Percentiles rank a stretch among this genome's conserved stretches.
Conservation (phyloP, 2,329 filamentous ascomycete genomes). For the Pseudogymnoascus sp. region DNA sequence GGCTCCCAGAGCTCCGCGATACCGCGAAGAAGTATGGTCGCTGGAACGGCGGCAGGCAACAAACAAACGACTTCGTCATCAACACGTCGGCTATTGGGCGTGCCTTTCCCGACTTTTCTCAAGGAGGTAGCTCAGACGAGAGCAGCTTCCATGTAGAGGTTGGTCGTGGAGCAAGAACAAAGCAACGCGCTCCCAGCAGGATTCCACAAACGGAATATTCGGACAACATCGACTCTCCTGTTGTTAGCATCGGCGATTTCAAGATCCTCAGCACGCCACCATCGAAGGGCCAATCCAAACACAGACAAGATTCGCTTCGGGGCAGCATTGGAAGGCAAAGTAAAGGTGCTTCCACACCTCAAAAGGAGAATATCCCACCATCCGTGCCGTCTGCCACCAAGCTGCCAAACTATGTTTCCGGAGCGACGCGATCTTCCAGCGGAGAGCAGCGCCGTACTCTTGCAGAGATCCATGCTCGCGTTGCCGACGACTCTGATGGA, state of each 20-base stretch:
- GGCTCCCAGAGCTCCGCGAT: slow-evolving; percentile 25
- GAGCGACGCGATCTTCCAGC: slow-evolving; percentile 27
- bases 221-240: slow-evolving; percentile 33
- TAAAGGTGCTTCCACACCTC: slow-evolving; percentile 27
- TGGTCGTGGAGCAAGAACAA: slow-evolving; percentile 37
- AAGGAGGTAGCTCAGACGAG: slow-evolving; percentile 34
- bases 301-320: slow-evolving; percentile 7
- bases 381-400: slow-evolving; percentile 11
- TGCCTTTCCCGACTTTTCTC: slow-evolving; percentile 42
- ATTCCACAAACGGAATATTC: slow-evolving; percentile 37
- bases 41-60: slow-evolving; percentile 28
- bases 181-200: slow-evolving; percentile 17
- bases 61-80: slow-evolving; percentile 32
- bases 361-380: slow-evolving; percentile 33
- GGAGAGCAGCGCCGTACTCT: slow-evolving; percentile 40
- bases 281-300: slow-evolving; percentile 7
- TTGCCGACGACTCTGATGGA: slow-evolving; percentile 44
- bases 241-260: slow-evolving; percentile 40
- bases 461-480: slow-evolving; percentile 48
- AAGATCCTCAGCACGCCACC: slow-evolving; percentile 31
- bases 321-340: slow-evolving; percentile 4
- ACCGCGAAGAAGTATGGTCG: slow-evolving; percentile 29
- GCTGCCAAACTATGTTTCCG: slow-evolving; percentile 21
- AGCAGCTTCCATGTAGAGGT: slow-evolving; percentile 42
- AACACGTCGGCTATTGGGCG: slow-evolving; percentile 36